Conservation (phyloP, 2,329 filamentous ascomycete genomes). For the Lecanicillium sp. region DNA sequence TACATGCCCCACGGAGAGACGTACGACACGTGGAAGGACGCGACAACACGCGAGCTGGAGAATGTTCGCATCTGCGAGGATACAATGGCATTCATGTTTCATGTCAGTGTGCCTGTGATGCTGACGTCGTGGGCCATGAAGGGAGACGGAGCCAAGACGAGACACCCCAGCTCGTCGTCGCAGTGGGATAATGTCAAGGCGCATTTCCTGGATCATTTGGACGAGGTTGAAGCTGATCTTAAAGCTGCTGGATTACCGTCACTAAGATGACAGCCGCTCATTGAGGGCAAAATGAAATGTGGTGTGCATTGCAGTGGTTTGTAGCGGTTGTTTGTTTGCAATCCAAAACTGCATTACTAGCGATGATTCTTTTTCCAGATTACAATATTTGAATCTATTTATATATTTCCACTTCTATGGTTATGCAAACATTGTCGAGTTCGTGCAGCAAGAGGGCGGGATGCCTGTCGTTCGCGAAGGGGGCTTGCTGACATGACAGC, state of each 20-base stretch:
- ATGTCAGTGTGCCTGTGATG: constrained; percentile 15
- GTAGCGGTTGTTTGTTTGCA: no score
- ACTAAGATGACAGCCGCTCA: not conserved
- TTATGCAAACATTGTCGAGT: no score
- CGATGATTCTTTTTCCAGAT: no score
- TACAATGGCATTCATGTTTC: constrained; percentile 43
- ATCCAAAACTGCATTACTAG: no score
- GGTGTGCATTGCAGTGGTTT: no score
- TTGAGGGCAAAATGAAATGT: not conserved
- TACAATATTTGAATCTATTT: no score
- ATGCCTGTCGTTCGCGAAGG: no score
- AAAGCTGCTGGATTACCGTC: constrained; percentile 11
- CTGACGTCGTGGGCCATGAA: constrained; percentile 17
- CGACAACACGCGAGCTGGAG: constrained; percentile 23
- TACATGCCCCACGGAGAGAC: constrained; percentile 28
- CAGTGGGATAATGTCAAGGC: constrained; percentile 18
- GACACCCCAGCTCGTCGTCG: constrained; percentile 11
- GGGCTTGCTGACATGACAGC: no score
- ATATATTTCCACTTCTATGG: no score
- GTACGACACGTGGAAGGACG: constrained; percentile 21
- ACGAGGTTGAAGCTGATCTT: constrained; percentile 16
- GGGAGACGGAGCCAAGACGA: constrained; percentile 13
- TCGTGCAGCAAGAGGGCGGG: no score
- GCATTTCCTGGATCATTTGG: constrained; percentile 18
- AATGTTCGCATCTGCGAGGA: constrained; percentile 34